Base-by-base conservation (phyloP, 2,329 filamentous ascomycete genomes). In the Trichoderma endophyticum region DNA sequence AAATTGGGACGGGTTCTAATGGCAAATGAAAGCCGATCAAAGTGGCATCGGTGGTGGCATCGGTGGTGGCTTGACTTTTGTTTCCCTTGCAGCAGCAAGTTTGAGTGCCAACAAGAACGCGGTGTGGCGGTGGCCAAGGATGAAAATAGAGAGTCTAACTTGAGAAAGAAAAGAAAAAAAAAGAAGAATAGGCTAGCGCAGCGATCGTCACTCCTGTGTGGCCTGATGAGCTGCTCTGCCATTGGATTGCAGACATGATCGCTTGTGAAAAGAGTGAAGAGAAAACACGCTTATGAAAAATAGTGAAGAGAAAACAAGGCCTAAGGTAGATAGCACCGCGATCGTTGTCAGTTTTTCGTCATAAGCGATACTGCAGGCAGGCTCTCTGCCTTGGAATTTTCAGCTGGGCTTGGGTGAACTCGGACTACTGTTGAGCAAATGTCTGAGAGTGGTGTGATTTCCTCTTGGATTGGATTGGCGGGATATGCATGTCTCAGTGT, bases 391-490 rank as follows among this genome's bases (percentile, higher is more conserved):
- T 32, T 32, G 12, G 26, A 26, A 26, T 24, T 60, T 43, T 43
- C 30, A 57, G 48, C 32, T 59, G 34, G 32, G 24, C 24, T 68
- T 11, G n/a, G 54, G 14, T 36, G n/a, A 24, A 34, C 11, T 12
- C 8, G 36, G 36, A 24, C 54, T 24, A 69, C 51, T 28, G 21
- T n/a, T n/a, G 15, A 43, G n/a, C 26, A 3, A 69, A 70, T 70
- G 67, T 70, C 57, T 62, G 8, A 70, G 67, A 62, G 56, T 70
- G 67, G 67, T n/a, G 14, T 62, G 67, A 70, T 70, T 28, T 24
- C 8, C 28, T 18, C 28, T 32, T n/a, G 11, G 30, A 5, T 60
- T 26, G 14, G 57, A 26, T 9, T 67, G 21, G 64, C 21, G 36
- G 36, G 39, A 15, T 15, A 70, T 62, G 67, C 67, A 70, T 70